Evolutionary conservation across 805 yeast genomes (phyloP).

Genomic region (Starmerella scarabaei): DNA sequence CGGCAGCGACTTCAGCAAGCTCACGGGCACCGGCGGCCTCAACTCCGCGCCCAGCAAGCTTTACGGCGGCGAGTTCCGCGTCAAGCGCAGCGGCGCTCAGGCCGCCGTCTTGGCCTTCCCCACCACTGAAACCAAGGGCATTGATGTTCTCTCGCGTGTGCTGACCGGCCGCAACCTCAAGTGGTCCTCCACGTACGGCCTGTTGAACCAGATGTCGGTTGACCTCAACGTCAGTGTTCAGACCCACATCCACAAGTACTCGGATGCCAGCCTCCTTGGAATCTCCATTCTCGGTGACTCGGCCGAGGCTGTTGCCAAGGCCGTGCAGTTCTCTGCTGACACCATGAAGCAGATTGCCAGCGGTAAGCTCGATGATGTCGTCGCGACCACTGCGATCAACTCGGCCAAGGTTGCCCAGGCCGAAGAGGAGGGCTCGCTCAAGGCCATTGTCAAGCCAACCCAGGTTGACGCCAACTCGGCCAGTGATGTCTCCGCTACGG

Average conservation of each 20-base stretch:
- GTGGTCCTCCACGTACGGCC: conserved; percentile 40
- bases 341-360: conserved; percentile 23
- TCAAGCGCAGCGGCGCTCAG: conserved; percentile 50
- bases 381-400: conserved; percentile 41
- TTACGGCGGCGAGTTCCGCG: conserved; percentile 49
- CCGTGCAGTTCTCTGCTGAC: conserved; percentile 36
- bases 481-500: conserved; percentile 27
- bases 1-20: conserved; percentile 43
- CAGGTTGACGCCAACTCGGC: conserved; percentile 31
- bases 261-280: conserved; percentile 71
- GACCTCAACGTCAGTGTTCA: conserved; percentile 35
- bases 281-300: conserved; percentile 48
- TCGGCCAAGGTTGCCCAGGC: conserved; percentile 48
- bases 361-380: conserved; percentile 23
- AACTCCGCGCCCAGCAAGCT: conserved; percentile 33
- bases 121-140: conserved; percentile 45
- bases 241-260: conserved; percentile 47
- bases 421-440: conserved; percentile 26
- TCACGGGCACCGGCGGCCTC: conserved; percentile 44
- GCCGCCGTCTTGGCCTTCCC: conserved; percentile 77
- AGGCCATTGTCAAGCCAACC: conserved; percentile 35
- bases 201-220: conserved; percentile 35
- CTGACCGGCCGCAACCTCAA: conserved; percentile 42
- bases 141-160: conserved; percentile 58
- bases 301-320: conserved; percentile 45